Evolutionary conservation across 768 basidiomycete genomes (phyloP).

Genomic region (Pleurotus platypus): DNA sequence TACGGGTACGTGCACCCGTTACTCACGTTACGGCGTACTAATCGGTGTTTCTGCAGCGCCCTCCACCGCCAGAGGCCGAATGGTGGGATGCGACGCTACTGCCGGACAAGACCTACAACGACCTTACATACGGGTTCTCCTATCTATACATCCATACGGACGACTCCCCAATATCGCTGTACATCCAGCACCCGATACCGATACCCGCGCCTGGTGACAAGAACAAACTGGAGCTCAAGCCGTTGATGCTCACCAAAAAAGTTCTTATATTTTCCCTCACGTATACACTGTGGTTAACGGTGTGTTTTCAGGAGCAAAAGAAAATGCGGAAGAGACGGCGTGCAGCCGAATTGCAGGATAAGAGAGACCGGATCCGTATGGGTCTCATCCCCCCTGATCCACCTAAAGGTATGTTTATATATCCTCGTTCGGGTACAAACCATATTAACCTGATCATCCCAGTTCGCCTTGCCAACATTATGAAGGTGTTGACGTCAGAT

Average conservation of each 20-base stretch:
- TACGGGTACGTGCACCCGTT: constrained; percentile 55
- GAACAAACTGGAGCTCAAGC: constrained; percentile 72
- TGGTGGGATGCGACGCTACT: constrained; percentile 97
- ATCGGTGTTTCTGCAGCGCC: constrained; percentile 43
- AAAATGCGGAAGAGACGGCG: constrained; percentile 92
- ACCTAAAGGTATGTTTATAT: constrained; percentile 68
- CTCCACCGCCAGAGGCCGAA: constrained; percentile 84
- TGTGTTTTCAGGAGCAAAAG: constrained; percentile 73
- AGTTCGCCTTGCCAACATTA: constrained; percentile 94
- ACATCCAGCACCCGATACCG: constrained; percentile 96
- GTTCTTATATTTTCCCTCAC: constrained; percentile 24
- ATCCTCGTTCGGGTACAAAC: background rate
- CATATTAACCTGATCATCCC: background rate
- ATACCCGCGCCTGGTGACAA: constrained; percentile 91
- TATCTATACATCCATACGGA: constrained; percentile 60
- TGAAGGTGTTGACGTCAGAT: constrained; percentile 96
- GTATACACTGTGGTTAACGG: background rate
- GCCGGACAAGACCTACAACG: constrained; percentile 76
- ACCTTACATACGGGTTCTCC: constrained; percentile 55
- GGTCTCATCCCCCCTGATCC: constrained; percentile 92
- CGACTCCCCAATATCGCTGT: constrained; percentile 80
- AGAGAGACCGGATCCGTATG: constrained; percentile 93
- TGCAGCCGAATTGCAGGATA: constrained; percentile 88
- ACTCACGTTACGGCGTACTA: background rate
- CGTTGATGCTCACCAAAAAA: constrained; percentile 92